Percentiles rank a stretch among this genome's conserved stretches.
phyloP scores from a whole-genome alignment of 768 basidiomycete species.

The Amanita thiersii region DNA sequence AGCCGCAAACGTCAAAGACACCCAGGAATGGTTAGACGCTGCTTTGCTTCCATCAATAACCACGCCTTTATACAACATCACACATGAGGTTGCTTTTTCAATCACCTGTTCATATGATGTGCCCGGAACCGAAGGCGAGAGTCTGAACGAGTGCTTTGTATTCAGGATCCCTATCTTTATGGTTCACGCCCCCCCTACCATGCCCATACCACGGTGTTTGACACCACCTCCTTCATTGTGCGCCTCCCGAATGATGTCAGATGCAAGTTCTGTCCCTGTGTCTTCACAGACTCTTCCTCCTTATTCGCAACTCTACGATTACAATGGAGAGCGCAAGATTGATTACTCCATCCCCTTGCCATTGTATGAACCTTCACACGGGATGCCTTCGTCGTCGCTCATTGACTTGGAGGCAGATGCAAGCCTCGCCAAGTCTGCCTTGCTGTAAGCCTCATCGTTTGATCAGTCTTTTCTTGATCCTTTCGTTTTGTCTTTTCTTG shows the following conservation, averaged over 20 bases:
- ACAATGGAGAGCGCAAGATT: slow-evolving; percentile 65
- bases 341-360: slow-evolving; percentile 62
- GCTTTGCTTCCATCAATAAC: slow-evolving; percentile 36
- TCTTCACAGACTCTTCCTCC: slow-evolving; percentile 42
- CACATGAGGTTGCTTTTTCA: slow-evolving; percentile 45
- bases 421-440: not conserved
- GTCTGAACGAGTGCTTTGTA: slow-evolving; percentile 21
- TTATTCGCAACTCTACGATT: slow-evolving; percentile 72
- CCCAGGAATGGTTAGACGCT: slow-evolving; percentile 30
- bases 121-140: slow-evolving; percentile 22
- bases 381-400: not conserved
- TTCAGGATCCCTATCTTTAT: slow-evolving; percentile 47
- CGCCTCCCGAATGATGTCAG: not conserved
- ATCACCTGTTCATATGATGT: slow-evolving; percentile 49
- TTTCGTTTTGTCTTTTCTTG: slow-evolving; percentile 1
- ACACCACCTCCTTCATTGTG: slow-evolving; percentile 9
- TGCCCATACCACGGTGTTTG: slow-evolving; percentile 12
- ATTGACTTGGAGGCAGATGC: not conserved
- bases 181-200: slow-evolving; percentile 30
- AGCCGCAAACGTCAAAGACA: slow-evolving; percentile 16
- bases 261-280: slow-evolving; percentile 9
- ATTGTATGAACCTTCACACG: slow-evolving; percentile 41
- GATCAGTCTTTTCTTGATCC: not conserved
- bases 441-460: not conserved
- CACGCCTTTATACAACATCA: slow-evolving; percentile 50